phyloP scores from a whole-genome alignment of 192 early-diverging fungal species.

The Cladochytrium replicatum region DNA sequence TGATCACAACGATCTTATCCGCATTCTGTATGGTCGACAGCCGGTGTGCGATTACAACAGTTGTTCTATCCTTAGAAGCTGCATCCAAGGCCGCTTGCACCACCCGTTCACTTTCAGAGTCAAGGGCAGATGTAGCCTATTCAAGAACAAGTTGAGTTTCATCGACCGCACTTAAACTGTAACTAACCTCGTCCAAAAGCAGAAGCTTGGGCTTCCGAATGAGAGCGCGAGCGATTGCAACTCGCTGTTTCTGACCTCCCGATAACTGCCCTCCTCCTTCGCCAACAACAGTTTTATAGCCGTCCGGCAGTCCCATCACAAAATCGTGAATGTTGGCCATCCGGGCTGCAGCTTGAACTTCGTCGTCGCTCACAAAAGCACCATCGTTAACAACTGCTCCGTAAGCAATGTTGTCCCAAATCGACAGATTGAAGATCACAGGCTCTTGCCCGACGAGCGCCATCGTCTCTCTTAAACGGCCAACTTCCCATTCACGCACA shows the following conservation, averaged over 20 bases:
- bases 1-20: conserved; percentile 81
- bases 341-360: conserved; percentile 57
- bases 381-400: conserved; percentile 6
- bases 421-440: conserved; percentile 74
- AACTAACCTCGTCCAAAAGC: conserved; percentile 56
- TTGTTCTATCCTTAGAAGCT: conserved; percentile 66
- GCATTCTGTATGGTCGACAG: conserved; percentile 81
- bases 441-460: conserved; percentile 93
- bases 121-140: conserved; percentile 81
- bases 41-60: conserved; percentile 85
- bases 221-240: conserved; percentile 51
- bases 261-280: conserved; percentile 42
- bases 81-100: conserved; percentile 78
- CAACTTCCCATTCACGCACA: conserved; percentile 52
- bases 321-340: conserved; percentile 67
- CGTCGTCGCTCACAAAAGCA: conserved; percentile 44
- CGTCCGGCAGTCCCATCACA: conserved; percentile 42
- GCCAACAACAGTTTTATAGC: conserved; percentile 44
- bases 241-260: conserved; percentile 61
- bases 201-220: conserved; percentile 45
- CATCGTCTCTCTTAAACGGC: conserved; percentile 60
- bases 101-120: conserved; percentile 65
- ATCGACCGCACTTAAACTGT: too few relatives aligned
- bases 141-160: too few relatives aligned
- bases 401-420: conserved; percentile 83